Evolutionary conservation across 2,329 filamentous ascomycete genomes (phyloP).

Genomic region (Alternaria gaisen): DNA sequence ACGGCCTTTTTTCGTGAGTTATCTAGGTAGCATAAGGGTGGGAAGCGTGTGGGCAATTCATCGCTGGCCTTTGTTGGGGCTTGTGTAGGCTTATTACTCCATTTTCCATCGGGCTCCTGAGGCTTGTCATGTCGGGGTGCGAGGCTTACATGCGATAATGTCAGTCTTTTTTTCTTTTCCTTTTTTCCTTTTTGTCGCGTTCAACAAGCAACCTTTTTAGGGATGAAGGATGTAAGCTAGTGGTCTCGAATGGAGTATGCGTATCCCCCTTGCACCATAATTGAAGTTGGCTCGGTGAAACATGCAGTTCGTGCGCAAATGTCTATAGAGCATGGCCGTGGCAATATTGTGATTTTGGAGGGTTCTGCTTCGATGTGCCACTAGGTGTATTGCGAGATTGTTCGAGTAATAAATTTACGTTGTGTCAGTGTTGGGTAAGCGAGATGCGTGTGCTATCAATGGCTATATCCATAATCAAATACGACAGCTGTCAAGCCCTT

Average conservation of each 20-base stretch:
- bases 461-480: background rate
- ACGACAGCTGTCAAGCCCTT: slow-evolving; percentile 6
- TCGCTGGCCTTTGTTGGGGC: slow-evolving; percentile 9
- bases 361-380: too few relatives aligned
- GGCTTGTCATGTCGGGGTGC: slow-evolving; percentile 17
- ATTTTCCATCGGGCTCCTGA: slow-evolving; percentile 21
- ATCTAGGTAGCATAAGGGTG: slow-evolving; percentile 22
- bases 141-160: slow-evolving; percentile 31
- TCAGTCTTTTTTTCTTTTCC: slow-evolving; percentile 38
- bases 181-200: slow-evolving; percentile 27
- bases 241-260: slow-evolving; percentile 25
- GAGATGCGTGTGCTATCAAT: background rate
- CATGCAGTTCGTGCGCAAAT: background rate
- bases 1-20: slow-evolving; percentile 20
- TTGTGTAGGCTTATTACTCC: slow-evolving; percentile 5
- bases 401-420: background rate
- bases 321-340: background rate
- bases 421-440: background rate
- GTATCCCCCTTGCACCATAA: slow-evolving; percentile 15
- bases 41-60: slow-evolving; percentile 14
- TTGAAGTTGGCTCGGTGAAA: background rate
- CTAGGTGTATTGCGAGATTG: background rate
- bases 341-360: background rate
- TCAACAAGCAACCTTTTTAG: slow-evolving; percentile 31
- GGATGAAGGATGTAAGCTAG: slow-evolving; percentile 37